phyloP scores from a whole-genome alignment of 176 grass and related monocot genomes.

The Rhynchospora tenuis region DNA sequence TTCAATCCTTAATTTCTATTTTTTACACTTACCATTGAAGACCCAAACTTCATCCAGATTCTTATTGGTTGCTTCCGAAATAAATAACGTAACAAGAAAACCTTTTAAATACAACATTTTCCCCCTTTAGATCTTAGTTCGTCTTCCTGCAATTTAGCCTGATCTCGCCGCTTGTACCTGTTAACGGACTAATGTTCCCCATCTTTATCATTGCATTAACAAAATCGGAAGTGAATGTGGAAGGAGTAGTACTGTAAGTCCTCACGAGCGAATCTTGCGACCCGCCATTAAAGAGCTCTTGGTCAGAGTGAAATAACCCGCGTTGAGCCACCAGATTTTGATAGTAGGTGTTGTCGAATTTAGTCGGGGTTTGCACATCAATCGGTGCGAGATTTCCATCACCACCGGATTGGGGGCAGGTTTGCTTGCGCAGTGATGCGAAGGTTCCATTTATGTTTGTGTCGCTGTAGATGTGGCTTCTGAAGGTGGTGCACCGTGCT shows the following conservation, averaged over 20 bases:
- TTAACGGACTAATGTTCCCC: constrained; percentile 46
- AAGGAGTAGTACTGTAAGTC: constrained; percentile 39
- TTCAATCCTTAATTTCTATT: neutral
- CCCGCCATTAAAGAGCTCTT: constrained; percentile 82
- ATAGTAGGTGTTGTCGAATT: constrained; percentile 83
- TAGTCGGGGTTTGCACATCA: constrained; percentile 52
- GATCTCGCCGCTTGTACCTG: constrained; percentile 47
- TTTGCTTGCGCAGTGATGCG: constrained; percentile 37
- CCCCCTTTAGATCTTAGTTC: constrained; percentile 22
- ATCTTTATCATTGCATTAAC: constrained; percentile 64
- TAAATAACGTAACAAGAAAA: neutral
- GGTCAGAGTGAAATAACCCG: constrained; percentile 75
- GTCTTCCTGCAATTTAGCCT: constrained; percentile 61
- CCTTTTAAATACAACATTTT: neutral
- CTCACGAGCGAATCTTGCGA: constrained; percentile 67
- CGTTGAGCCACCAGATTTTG: constrained; percentile 38
- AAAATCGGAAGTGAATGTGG: constrained; percentile 38
- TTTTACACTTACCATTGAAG: neutral
- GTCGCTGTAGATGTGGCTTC: constrained; percentile 68
- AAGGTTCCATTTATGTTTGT: constrained; percentile 48
- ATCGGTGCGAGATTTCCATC: constrained; percentile 51
- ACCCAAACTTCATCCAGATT: neutral
- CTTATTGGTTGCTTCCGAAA: neutral
- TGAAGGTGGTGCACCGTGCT: constrained; percentile 58
- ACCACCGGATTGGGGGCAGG: constrained; percentile 48